Evolutionary conservation across 768 basidiomycete genomes (phyloP).

Genomic region (Suillus subluteus): DNA sequence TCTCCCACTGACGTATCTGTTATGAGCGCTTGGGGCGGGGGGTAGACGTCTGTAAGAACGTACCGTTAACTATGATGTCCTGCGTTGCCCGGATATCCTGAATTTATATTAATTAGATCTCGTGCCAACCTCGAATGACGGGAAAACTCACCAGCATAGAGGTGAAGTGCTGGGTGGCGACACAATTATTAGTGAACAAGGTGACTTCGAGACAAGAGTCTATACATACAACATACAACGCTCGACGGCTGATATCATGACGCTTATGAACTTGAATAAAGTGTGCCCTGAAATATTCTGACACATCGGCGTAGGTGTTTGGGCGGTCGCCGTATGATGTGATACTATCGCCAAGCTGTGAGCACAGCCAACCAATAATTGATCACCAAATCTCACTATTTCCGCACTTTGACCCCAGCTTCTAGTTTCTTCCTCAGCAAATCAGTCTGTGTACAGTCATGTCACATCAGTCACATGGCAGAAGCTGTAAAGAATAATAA

Average conservation of each 20-base stretch:
- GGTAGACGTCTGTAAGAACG: conserved; percentile 21
- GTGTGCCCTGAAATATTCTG: conserved; percentile 84
- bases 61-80: conserved; percentile 64
- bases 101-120: conserved; percentile 7
- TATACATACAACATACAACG: conserved; percentile 63
- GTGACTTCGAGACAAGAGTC: conserved; percentile 3
- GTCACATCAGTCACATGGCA: conserved; percentile 13
- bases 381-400: conserved; percentile 60
- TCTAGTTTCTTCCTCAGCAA: conserved; percentile 73
- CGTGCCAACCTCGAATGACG: conserved; percentile 10
- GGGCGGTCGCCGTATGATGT: conserved; percentile 76
- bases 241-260: conserved; percentile 61
- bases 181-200: conserved; percentile 9
- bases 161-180: conserved; percentile 58
- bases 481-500: conserved; percentile 14
- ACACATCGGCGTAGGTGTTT: conserved; percentile 70
- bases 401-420: conserved; percentile 66
- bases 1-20: conserved; percentile 53
- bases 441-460: conserved; percentile 55
- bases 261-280: conserved; percentile 76
- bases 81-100: conserved; percentile 73
- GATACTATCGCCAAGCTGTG: conserved; percentile 49
- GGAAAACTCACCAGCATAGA: conserved; percentile 60
- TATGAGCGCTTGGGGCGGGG: conserved; percentile 10
- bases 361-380: conserved; percentile 11